phyloP scores from a whole-genome alignment of 768 basidiomycete genomes.

The Boletus sp. region DNA sequence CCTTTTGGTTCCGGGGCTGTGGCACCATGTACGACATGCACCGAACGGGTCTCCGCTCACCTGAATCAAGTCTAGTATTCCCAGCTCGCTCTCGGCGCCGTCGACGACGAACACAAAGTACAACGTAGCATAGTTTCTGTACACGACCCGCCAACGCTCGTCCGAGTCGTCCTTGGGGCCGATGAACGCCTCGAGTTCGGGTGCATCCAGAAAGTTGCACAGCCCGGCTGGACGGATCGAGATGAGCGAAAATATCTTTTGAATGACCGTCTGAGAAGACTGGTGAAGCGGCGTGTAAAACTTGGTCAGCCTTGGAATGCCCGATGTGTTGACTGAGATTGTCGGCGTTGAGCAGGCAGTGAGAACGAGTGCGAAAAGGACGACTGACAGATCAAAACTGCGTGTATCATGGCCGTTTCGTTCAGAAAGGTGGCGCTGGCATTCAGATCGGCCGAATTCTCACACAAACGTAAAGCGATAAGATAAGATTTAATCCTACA shows the following conservation, averaged over 20 bases:
- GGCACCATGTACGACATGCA: not conserved
- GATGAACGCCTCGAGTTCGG: constrained; percentile 76
- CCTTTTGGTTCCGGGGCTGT: constrained; percentile 37
- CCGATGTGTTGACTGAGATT: constrained; percentile 87
- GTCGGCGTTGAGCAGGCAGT: constrained; percentile 19
- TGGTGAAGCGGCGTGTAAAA: constrained; percentile 80
- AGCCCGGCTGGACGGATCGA: constrained; percentile 75
- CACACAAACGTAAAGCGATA: not conserved
- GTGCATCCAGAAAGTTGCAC: constrained; percentile 97
- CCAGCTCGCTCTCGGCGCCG: constrained; percentile 93
- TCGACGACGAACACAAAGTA: constrained; percentile 98
- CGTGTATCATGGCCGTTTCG: constrained; percentile 65
- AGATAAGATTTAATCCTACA: not conserved
- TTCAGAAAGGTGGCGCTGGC: not conserved
- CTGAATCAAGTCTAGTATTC: constrained; percentile 95
- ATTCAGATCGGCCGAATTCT: not conserved
- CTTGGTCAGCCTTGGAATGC: constrained; percentile 79
- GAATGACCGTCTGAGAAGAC: constrained; percentile 63
- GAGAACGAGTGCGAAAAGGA: constrained; percentile 16
- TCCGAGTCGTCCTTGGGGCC: constrained; percentile 49
- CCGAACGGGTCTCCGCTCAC: constrained; percentile 41
- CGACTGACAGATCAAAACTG: constrained; percentile 76
- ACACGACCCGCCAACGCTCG: constrained; percentile 83
- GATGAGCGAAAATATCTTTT: constrained; percentile 89
- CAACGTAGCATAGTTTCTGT: constrained; percentile 93